Conservation (phyloP, 2,329 filamentous ascomycete genomes). For the Trichoderma endophyticum region DNA sequence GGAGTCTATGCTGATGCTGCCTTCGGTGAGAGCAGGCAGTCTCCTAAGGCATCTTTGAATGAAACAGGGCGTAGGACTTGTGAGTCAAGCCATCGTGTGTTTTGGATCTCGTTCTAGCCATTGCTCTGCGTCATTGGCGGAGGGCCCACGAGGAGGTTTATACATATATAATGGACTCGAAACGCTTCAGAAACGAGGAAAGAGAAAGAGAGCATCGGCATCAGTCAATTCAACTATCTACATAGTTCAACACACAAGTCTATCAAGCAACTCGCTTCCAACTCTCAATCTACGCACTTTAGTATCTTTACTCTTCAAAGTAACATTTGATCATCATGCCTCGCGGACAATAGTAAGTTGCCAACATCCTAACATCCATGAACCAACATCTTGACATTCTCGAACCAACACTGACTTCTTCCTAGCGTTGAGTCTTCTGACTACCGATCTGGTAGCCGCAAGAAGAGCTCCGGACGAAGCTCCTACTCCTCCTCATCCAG, state of each 20-base stretch:
- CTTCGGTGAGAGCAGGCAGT: conserved; percentile 5
- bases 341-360: background rate
- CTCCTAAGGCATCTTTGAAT: background rate
- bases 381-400: background rate
- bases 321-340: background rate
- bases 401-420: background rate
- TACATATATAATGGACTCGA: background rate
- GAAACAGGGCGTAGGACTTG: conserved; percentile 3
- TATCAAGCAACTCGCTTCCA: background rate
- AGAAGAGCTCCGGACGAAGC: background rate
- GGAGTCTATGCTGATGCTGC: background rate
- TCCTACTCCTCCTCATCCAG: background rate
- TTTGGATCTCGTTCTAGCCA: background rate
- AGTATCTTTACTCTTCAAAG: background rate
- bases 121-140: background rate
- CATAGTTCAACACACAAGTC: background rate
- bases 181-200: background rate
- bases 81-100: conserved; percentile 6
- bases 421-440: background rate
- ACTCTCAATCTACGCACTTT: background rate
- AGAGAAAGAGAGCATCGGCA: background rate
- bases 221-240: background rate
- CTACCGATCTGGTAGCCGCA: background rate
- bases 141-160: background rate
- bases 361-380: background rate